Evolutionary conservation across 257 asterid species (phyloP).

Genomic region (Salvia splendens): DNA sequence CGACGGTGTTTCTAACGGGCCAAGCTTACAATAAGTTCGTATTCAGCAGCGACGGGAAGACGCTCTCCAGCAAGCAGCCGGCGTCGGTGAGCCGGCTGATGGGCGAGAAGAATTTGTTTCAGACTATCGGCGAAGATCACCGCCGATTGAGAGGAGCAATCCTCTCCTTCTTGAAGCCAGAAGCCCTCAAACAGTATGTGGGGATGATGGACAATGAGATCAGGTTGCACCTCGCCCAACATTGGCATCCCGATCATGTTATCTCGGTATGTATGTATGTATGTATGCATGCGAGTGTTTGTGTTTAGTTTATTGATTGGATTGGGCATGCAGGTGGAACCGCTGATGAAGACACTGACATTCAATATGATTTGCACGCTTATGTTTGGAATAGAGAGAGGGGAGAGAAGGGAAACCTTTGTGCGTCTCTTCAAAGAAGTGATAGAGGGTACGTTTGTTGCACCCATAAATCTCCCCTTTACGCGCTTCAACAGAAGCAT

Average conservation of each 20-base stretch:
- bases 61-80: constrained; percentile 20
- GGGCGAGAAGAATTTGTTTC: constrained; percentile 9
- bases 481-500: constrained; percentile 26
- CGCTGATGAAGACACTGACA: constrained; percentile 25
- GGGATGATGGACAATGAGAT: constrained; percentile 24
- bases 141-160: constrained; percentile 20
- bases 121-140: constrained; percentile 16
- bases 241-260: constrained; percentile 11
- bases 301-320: too few species aligned
- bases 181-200: constrained; percentile 24
- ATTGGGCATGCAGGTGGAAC: constrained; percentile 14
- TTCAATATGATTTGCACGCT: constrained; percentile 21
- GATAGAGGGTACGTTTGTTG: constrained; percentile 7
- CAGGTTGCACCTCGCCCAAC: constrained; percentile 16
- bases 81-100: constrained; percentile 8
- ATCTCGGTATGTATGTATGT: neutral
- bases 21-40: constrained; percentile 26
- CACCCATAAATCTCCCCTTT: constrained; percentile 28
- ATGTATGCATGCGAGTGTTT: too few species aligned
- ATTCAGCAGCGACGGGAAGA: neutral
- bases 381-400: constrained; percentile 28
- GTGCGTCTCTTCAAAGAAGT: constrained; percentile 11
- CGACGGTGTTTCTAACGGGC: constrained; percentile 6
- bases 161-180: constrained; percentile 26
- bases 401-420: constrained; percentile 4